Evolutionary conservation across 305 asterid species (phyloP), one percentile per base, ranked within the genome.

Genomic region (Fraxinus sp.): DNA sequence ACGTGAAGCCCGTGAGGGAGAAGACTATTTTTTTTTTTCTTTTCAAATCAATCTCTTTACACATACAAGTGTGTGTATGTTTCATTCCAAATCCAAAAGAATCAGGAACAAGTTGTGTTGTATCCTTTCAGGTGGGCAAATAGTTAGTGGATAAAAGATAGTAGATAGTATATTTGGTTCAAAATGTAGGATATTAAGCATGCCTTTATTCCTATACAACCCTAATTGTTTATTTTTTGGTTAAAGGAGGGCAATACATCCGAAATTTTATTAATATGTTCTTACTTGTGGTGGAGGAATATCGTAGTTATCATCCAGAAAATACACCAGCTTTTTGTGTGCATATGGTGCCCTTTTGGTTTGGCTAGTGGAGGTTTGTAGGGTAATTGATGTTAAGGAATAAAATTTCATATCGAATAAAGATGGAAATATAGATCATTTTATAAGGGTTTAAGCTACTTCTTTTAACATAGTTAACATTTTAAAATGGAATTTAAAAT

Each of bases 331-430:
- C 92, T 91, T 89, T 90, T 87, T 33, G 37, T 33, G 75, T 33
- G 43, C 43, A 37, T 37, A 37, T 37, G 43, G 43, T 7, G 11
- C 43, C 46, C 8, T 39, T 10, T 39, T 91, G 86, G 90, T 89
- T 88, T 88, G 88, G 85, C 80, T 83, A 89, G 92, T 90, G 92
- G 90, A 81, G 71, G 82, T 79, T 10, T 77, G 82, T 81, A 78
- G 83, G 36, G 75, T 82, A 83, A 86, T 33, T 33, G 3, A 33
- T 33, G 37, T 33, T 33, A 33, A 33, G 37, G 37, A 3, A 33
- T 33, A 4, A 33, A 33, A 33, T 4, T 33, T 0, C 37, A 33
- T 33, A 33, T 33, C 0, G 7, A 33, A 33, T 33, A 33, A 5
- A 33, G 7, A 33, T 33, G 37, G 0, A 33, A 33, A 33, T 33